Percentiles rank a stretch among this genome's conserved stretches.
These are phyloP conservation scores for Alisma plantagoaquatica DNA, from an alignment of 106 monocot genomes.

Conservation along the genomic window DNA sequence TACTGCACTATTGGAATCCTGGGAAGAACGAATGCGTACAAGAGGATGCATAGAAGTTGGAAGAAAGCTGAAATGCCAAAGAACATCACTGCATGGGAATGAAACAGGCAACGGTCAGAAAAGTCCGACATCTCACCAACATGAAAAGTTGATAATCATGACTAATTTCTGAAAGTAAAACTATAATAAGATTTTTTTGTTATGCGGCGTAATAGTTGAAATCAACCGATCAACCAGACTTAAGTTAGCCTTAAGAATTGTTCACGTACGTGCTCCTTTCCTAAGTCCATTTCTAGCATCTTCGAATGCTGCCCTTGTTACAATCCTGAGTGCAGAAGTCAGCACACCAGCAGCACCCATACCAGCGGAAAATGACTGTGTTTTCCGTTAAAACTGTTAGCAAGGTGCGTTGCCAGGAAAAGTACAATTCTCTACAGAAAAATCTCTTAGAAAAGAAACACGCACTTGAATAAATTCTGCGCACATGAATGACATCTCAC, in stretches of 20 bases:
- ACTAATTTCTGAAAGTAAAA: too few species aligned
- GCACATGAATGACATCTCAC: conserved; percentile 68
- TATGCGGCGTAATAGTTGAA: too few species aligned
- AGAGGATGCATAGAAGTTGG: not conserved
- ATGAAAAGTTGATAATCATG: not conserved
- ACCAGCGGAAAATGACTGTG: conserved; percentile 43
- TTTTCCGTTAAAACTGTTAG: not conserved
- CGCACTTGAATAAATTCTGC: conserved; percentile 59
- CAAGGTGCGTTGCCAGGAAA: not conserved
- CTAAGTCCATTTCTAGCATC: conserved; percentile 32
- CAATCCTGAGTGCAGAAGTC: conserved; percentile 36
- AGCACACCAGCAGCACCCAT: conserved; percentile 44
- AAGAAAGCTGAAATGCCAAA: not conserved
- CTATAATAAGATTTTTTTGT: too few species aligned
- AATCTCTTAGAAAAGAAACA: not conserved
- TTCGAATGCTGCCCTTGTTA: conserved; percentile 15
- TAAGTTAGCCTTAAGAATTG: too few species aligned
- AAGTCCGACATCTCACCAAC: not conserved
- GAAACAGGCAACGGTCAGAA: too few species aligned
- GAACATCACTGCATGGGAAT: not conserved
- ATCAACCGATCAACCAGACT: too few species aligned
- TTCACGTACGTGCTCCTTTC: conserved; percentile 44
- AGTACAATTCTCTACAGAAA: too few species aligned
- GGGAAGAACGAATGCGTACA: not conserved
- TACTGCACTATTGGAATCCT: not conserved